A percentile compares a stretch with the other conserved stretches of the same genome.
These are phyloP conservation scores for Pichia scutulata DNA, from an alignment of 805 yeast species.

Conservation along the genomic window DNA sequence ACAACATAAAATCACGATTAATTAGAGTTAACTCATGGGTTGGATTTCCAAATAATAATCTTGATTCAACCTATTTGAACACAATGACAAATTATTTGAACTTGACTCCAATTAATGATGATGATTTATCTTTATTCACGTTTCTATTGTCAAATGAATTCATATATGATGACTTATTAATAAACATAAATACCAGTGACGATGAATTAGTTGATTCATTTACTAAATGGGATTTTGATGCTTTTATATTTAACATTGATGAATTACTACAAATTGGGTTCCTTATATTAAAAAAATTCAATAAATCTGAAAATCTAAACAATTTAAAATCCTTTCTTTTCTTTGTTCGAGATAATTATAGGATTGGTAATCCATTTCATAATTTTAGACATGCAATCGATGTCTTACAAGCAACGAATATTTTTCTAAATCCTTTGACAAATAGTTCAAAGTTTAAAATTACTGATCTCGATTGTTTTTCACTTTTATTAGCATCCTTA, in stretches of 20 bases:
- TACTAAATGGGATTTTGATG: conserved; percentile 63
- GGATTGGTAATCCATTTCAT: conserved; percentile 84
- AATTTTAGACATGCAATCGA: conserved; percentile 94
- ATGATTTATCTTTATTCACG: conserved; percentile 9
- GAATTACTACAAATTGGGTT: conserved; percentile 58
- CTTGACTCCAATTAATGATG: background rate
- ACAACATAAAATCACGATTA: conserved; percentile 21
- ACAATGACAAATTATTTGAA: conserved; percentile 29
- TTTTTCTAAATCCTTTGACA: conserved; percentile 32
- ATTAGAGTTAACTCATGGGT: conserved; percentile 36
- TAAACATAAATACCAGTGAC: conserved; percentile 11
- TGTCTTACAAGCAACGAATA: conserved; percentile 85
- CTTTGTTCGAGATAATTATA: conserved; percentile 69
- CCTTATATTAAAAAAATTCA: conserved; percentile 35
- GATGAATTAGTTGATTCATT: conserved; percentile 28
- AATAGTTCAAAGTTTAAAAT: conserved; percentile 11
- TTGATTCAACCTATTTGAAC: conserved; percentile 21
- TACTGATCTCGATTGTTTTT: conserved; percentile 36
- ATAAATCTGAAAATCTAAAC: conserved; percentile 12
- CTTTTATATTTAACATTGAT: conserved; percentile 56
- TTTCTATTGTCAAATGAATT: conserved; percentile 23
- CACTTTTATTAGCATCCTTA: conserved; percentile 69
- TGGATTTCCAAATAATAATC: conserved; percentile 23
- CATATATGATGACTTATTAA: conserved; percentile 23
- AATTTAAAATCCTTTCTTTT: conserved; percentile 37